phyloP scores from a whole-genome alignment of 2,329 filamentous ascomycete species.

The Trichoderma brevicompactum region DNA sequence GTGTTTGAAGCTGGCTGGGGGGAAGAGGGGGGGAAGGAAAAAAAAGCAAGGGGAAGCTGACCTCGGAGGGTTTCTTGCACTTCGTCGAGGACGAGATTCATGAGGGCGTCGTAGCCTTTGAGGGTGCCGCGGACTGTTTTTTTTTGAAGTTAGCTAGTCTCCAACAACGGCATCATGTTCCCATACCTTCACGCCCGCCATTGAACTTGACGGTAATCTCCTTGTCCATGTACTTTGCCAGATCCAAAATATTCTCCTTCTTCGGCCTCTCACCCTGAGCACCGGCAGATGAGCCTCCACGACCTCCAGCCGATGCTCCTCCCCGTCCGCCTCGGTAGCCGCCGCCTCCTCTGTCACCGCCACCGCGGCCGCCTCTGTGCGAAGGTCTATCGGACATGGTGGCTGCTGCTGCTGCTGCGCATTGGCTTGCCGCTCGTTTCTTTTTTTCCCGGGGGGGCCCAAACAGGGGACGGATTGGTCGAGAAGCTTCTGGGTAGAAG shows the following conservation, averaged over 20 bases:
- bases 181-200: constrained; percentile 83
- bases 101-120: constrained; percentile 95
- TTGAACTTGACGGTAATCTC: constrained; percentile 95
- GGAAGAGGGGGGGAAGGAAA: not conserved
- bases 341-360: constrained; percentile 40
- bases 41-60: constrained; percentile 42
- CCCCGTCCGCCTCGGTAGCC: constrained; percentile 49
- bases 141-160: too few relatives aligned
- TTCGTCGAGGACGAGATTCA: constrained; percentile 96
- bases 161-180: too few relatives aligned
- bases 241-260: constrained; percentile 97
- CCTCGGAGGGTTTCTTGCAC: constrained; percentile 89
- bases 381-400: constrained; percentile 57
- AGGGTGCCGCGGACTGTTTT: constrained; percentile 78
- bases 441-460: not conserved
- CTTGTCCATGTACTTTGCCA: constrained; percentile 97
- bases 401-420: constrained; percentile 32
- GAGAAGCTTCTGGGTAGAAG: not conserved
- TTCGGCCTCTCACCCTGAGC: constrained; percentile 76
- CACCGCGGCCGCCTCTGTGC: constrained; percentile 52
- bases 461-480: not conserved
- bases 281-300: constrained; percentile 46
- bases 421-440: constrained; percentile 25
- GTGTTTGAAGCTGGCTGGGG: too few relatives aligned
- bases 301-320: constrained; percentile 51